A percentile compares a stretch with the other conserved stretches of the same genome.
phyloP scores from a whole-genome alignment of 2,329 filamentous ascomycete species.

The Coleophoma eucalyptorum region DNA sequence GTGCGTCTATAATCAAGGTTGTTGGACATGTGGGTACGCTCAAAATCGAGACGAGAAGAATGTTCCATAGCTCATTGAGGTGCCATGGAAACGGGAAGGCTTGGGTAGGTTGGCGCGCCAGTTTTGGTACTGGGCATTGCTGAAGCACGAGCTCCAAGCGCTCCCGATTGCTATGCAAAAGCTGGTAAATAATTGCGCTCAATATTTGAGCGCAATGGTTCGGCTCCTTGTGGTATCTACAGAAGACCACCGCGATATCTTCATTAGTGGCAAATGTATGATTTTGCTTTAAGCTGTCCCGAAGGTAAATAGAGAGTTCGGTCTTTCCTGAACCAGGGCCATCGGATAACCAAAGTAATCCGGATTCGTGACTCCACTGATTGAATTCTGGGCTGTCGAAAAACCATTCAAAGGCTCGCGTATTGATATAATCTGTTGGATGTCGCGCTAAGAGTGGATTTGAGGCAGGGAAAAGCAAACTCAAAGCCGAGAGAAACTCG shows the following conservation, averaged over 20 bases:
- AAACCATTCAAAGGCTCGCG: too few species aligned
- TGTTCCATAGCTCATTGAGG: neutral
- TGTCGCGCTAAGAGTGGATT: too few species aligned
- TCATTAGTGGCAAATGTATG: neutral
- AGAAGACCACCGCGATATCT: neutral
- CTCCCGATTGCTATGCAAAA: neutral
- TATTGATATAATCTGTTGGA: too few species aligned
- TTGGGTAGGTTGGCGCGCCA: neutral
- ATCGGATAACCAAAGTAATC: neutral
- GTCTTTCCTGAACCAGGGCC: neutral
- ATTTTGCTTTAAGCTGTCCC: neutral
- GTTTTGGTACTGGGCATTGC: neutral
- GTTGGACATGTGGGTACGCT: neutral
- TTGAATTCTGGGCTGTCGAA: conserved; percentile 1
- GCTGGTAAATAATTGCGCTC: neutral
- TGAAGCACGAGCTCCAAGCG: neutral
- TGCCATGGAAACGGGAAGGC: neutral
- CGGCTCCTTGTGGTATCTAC: neutral
- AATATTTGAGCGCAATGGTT: neutral
- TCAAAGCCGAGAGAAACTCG: too few species aligned
- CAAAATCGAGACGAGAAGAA: neutral
- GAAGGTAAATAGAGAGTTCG: neutral
- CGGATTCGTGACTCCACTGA: neutral
- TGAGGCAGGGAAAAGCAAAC: too few species aligned
- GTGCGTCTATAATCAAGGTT: neutral